Evolutionary conservation across 2,329 filamentous ascomycete genomes (phyloP).

Genomic region (Aspergillus proliferans): DNA sequence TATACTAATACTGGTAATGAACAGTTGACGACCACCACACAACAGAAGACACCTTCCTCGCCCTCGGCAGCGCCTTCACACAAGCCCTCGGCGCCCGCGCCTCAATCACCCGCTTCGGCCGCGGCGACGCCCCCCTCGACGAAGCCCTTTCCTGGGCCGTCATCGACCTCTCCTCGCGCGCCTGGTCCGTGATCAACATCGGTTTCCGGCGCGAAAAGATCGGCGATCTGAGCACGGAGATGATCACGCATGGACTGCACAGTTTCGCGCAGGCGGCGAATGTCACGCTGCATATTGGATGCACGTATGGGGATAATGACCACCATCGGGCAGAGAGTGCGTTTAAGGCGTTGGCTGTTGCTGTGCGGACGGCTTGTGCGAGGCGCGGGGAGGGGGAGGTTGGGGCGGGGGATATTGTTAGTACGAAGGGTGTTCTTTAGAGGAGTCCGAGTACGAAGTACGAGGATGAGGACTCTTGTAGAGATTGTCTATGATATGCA

Average conservation of each 20-base stretch:
- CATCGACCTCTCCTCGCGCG: slow-evolving; percentile 88
- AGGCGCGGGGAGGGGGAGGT: slow-evolving; percentile 68
- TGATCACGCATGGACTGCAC: slow-evolving; percentile 93
- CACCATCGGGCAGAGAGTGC: slow-evolving; percentile 94
- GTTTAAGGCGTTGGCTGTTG: slow-evolving; percentile 92
- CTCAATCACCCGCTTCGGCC: slow-evolving; percentile 84
- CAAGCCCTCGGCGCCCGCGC: slow-evolving; percentile 68
- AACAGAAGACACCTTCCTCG: slow-evolving; percentile 89
- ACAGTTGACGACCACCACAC: slow-evolving; percentile 98
- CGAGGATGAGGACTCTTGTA: too few species aligned
- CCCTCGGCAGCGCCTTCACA: slow-evolving; percentile 80
- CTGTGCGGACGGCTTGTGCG: slow-evolving; percentile 69
- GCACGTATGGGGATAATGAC: slow-evolving; percentile 83
- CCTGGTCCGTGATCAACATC: slow-evolving; percentile 75
- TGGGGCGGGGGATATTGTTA: slow-evolving; percentile 87
- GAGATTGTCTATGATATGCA: too few species aligned
- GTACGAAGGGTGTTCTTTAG: slow-evolving; percentile 85
- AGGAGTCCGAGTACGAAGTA: background rate
- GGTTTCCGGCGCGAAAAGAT: slow-evolving; percentile 88
- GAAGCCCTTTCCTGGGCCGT: slow-evolving; percentile 91
- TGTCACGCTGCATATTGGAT: slow-evolving; percentile 93
- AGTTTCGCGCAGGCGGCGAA: slow-evolving; percentile 88
- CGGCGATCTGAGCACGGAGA: slow-evolving; percentile 87
- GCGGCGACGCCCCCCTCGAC: slow-evolving; percentile 87
- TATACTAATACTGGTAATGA: slow-evolving; percentile 2